Evolutionary conservation across 305 asterid species (phyloP).

Genomic region (Petunia hybrid): DNA sequence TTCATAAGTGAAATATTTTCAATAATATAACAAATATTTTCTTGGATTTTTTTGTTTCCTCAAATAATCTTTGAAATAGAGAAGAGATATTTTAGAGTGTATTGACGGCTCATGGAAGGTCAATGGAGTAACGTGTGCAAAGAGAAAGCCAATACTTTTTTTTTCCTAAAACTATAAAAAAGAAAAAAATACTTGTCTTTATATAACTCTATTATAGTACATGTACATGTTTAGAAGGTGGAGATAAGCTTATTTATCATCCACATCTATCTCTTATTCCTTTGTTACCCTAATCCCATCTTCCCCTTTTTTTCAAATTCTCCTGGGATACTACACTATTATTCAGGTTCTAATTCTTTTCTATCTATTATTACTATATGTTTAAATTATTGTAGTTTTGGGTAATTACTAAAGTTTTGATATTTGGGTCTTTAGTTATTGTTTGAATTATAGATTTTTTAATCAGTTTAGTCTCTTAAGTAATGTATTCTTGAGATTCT

Average conservation of each 20-base stretch:
- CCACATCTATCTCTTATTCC: slow-evolving; percentile 12
- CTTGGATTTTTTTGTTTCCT: too few relatives aligned
- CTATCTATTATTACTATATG: neutral
- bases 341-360: slow-evolving; percentile 21
- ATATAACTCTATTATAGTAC: too few relatives aligned
- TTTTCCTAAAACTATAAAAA: too few relatives aligned
- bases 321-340: neutral
- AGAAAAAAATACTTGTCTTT: too few relatives aligned
- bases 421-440: slow-evolving; percentile 1
- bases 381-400: neutral
- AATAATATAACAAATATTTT: too few relatives aligned
- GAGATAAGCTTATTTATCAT: slow-evolving; percentile 26
- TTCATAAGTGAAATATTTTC: neutral
- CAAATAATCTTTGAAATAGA: too few relatives aligned
- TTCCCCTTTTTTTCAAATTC: slow-evolving; percentile 19
- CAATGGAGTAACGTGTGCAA: neutral
- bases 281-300: slow-evolving; percentile 20
- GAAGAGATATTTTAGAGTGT: neutral
- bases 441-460: neutral
- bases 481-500: neutral
- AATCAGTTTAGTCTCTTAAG: neutral
- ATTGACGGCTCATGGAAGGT: neutral
- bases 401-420: neutral
- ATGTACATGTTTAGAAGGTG: neutral
- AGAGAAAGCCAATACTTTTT: neutral